A percentile compares a stretch with the other conserved stretches of the same genome.
These are phyloP conservation scores for Candida railenensis DNA, from an alignment of 805 yeast species.

Conservation along the genomic window DNA sequence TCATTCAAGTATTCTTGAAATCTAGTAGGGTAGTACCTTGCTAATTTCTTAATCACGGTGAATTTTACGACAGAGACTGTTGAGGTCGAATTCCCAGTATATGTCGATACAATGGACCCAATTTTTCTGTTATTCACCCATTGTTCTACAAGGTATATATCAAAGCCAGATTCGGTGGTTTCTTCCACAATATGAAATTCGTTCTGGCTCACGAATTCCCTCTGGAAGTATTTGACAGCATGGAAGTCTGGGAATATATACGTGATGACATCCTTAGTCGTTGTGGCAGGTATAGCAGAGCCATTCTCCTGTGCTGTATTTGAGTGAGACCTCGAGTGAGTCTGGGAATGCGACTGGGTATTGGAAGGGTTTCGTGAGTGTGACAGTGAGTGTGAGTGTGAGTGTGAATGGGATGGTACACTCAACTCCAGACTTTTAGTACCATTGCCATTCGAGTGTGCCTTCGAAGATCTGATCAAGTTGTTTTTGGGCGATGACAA, in stretches of 20 bases:
- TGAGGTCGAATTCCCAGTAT: slow-evolving; percentile 80
- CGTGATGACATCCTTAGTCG: slow-evolving; percentile 20
- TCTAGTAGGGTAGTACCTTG: slow-evolving; percentile 47
- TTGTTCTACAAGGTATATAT: slow-evolving; percentile 89
- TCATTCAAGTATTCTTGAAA: slow-evolving; percentile 66
- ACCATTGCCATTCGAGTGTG: background rate
- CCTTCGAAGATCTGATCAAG: background rate
- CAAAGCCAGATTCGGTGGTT: slow-evolving; percentile 67
- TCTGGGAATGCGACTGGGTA: background rate
- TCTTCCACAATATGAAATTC: slow-evolving; percentile 45
- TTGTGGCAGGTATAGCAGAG: no score
- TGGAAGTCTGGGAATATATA: slow-evolving; percentile 57
- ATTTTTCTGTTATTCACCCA: slow-evolving; percentile 79
- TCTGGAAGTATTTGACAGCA: slow-evolving; percentile 48
- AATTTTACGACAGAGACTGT: slow-evolving; percentile 56
- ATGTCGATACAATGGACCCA: slow-evolving; percentile 71
- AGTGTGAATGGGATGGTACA: no score
- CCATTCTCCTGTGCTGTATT: no score
- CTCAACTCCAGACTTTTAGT: background rate
- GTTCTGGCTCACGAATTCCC: slow-evolving; percentile 30
- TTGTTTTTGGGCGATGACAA: background rate
- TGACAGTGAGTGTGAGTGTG: background rate
- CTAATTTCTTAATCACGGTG: slow-evolving; percentile 49
- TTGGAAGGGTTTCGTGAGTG: background rate
- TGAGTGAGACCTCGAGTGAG: background rate